Conservation (phyloP, 352 stramenopile genomes). For the Phytophthora megakarya region DNA sequence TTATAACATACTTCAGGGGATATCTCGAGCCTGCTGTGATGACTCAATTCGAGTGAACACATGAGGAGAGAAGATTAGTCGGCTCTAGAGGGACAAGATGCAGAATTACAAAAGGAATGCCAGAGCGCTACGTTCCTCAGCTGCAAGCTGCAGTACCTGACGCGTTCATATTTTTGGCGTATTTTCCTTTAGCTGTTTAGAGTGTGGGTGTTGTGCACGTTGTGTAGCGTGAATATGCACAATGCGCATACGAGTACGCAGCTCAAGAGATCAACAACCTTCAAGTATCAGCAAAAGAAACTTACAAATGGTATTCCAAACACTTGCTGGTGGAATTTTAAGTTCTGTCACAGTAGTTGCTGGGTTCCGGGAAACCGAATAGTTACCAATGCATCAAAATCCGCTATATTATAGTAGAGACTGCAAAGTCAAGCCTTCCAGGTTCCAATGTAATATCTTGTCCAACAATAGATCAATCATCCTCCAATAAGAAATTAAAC, state of each 20-base stretch:
- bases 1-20: constrained; percentile 51
- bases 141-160: constrained; percentile 9
- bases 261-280: constrained; percentile 14
- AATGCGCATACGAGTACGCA: constrained; percentile 13
- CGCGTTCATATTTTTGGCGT: constrained; percentile 24
- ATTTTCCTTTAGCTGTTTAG: constrained; percentile 26
- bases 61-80: constrained; percentile 4
- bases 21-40: constrained; percentile 11
- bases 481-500: constrained; percentile 40
- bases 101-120: constrained; percentile 3
- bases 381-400: constrained; percentile 19
- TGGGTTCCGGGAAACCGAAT: background rate
- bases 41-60: constrained; percentile 2
- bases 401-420: constrained; percentile 39
- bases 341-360: no score
- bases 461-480: constrained; percentile 36
- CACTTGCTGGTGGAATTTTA: no score
- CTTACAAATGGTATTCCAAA: constrained; percentile 8
- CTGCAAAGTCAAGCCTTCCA: constrained; percentile 18
- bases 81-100: constrained; percentile 1
- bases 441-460: constrained; percentile 26
- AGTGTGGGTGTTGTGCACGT: constrained; percentile 14
- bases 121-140: constrained; percentile 14
- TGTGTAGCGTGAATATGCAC: constrained; percentile 19
- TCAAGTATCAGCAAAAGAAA: constrained; percentile 18